A percentile compares a stretch with the other conserved stretches of the same genome.
phyloP scores from a whole-genome alignment of 2,329 filamentous ascomycete genomes.

The Aspergillus sp. region DNA sequence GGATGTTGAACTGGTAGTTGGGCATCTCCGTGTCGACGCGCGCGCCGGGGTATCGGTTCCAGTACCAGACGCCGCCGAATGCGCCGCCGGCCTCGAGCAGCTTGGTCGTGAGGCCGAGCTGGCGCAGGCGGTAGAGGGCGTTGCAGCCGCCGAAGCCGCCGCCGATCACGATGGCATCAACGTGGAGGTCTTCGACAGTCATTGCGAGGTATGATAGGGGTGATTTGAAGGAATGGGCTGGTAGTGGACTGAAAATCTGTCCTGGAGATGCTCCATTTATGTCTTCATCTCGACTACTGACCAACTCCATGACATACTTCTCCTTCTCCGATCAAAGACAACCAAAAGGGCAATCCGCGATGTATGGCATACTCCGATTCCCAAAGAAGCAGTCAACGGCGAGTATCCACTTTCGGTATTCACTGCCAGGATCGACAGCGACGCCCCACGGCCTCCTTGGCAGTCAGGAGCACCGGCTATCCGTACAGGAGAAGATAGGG shows the following conservation, averaged over 20 bases:
- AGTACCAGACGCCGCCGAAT: slow-evolving; percentile 46
- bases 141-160: slow-evolving; percentile 1
- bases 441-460: neutral
- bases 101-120: neutral
- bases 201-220: neutral
- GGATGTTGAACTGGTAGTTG: slow-evolving; percentile 52
- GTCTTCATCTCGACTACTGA: too few species aligned
- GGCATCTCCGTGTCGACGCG: slow-evolving; percentile 50
- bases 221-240: neutral
- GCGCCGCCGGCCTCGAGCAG: slow-evolving; percentile 9
- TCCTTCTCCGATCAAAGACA: too few species aligned
- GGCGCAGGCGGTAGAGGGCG: neutral
- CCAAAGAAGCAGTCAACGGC: neutral
- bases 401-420: neutral
- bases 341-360: neutral
- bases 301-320: too few species aligned
- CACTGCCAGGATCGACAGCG: neutral
- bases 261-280: too few species aligned
- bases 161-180: slow-evolving; percentile 1
- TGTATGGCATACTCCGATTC: neutral
- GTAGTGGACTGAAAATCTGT: too few species aligned
- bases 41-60: slow-evolving; percentile 46
- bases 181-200: neutral
- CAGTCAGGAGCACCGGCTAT: neutral
- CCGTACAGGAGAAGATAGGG: neutral